Evolutionary conservation across 345 rosid genomes (phyloP).

Genomic region (Turnera subulata): DNA sequence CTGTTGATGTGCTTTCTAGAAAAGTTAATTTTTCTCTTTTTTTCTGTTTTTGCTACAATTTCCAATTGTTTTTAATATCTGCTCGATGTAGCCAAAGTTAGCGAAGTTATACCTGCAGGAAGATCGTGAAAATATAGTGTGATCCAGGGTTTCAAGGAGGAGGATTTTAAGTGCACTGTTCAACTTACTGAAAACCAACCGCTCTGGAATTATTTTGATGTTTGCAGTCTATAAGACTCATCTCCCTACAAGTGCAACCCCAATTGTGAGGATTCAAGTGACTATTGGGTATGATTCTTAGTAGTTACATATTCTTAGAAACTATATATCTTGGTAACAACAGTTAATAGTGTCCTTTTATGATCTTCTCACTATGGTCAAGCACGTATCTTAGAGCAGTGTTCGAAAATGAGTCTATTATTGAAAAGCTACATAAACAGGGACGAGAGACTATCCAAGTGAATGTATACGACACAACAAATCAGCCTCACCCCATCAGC

Average conservation of each 20-base stretch:
- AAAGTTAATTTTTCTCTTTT: slow-evolving; percentile 49
- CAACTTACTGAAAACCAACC: slow-evolving; percentile 71
- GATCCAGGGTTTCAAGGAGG: slow-evolving; percentile 80
- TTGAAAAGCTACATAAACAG: slow-evolving; percentile 90
- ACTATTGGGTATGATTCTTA: slow-evolving; percentile 69
- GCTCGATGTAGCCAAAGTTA: too few species aligned
- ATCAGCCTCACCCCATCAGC: slow-evolving; percentile 69
- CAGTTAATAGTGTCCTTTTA: slow-evolving; percentile 6
- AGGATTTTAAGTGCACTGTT: slow-evolving; percentile 97
- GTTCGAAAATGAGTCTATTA: slow-evolving; percentile 81
- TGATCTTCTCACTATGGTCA: too few species aligned
- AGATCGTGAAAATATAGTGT: slow-evolving; percentile 82
- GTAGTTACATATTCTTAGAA: too few species aligned
- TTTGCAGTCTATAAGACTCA: slow-evolving; percentile 84
- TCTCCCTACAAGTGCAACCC: slow-evolving; percentile 76
- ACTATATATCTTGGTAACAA: too few species aligned
- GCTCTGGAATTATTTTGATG: slow-evolving; percentile 92
- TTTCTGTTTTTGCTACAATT: slow-evolving; percentile 6
- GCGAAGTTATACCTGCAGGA: too few species aligned
- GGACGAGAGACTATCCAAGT: slow-evolving; percentile 89
- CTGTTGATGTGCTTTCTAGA: slow-evolving; percentile 92
- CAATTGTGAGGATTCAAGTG: slow-evolving; percentile 71
- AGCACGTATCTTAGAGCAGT: slow-evolving; percentile 91
- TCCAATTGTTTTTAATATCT: too few species aligned
- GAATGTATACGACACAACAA: slow-evolving; percentile 78